These are phyloP conservation scores for Thraustochytrium striatum DNA, from an alignment of 352 stramenopile species.

Conservation along the genomic window DNA sequence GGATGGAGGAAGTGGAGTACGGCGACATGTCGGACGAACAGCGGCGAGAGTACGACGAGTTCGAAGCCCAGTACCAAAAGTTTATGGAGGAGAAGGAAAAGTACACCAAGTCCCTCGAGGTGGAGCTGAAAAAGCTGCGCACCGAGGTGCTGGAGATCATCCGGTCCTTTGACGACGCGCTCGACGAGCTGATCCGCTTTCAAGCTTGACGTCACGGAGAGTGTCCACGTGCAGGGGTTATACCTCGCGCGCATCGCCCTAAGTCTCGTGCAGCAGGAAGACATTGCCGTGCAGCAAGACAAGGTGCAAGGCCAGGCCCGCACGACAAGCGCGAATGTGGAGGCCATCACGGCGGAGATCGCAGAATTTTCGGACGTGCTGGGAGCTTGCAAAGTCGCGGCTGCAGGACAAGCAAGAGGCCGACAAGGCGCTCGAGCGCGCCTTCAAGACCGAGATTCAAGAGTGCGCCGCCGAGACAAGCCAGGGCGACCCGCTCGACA, in stretches of 20 bases:
- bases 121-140: slow-evolving; percentile 76
- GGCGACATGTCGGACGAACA: slow-evolving; percentile 75
- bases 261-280: slow-evolving; percentile 62
- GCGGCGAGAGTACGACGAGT: slow-evolving; percentile 66
- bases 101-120: slow-evolving; percentile 76
- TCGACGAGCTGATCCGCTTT: slow-evolving; percentile 63
- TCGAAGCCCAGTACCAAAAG: slow-evolving; percentile 65
- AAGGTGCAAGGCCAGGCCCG: slow-evolving; percentile 48
- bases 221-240: slow-evolving; percentile 65
- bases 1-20: slow-evolving; percentile 73
- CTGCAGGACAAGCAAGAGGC: slow-evolving; percentile 63
- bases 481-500: slow-evolving; percentile 62
- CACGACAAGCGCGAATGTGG: background rate
- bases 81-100: slow-evolving; percentile 81
- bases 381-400: background rate
- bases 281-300: slow-evolving; percentile 55
- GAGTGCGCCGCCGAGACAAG: slow-evolving; percentile 53
- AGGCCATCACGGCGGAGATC: slow-evolving; percentile 11
- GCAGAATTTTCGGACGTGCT: slow-evolving; percentile 50
- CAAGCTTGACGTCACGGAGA: slow-evolving; percentile 62
- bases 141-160: slow-evolving; percentile 74
- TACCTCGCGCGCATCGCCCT: slow-evolving; percentile 66
- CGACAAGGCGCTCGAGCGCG: slow-evolving; percentile 65
- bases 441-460: slow-evolving; percentile 64
- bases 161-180: slow-evolving; percentile 73